A percentile compares a stretch with the other conserved stretches of the same genome.
phyloP scores from a whole-genome alignment of 768 basidiomycete species.

The Sarcodon sp. region DNA sequence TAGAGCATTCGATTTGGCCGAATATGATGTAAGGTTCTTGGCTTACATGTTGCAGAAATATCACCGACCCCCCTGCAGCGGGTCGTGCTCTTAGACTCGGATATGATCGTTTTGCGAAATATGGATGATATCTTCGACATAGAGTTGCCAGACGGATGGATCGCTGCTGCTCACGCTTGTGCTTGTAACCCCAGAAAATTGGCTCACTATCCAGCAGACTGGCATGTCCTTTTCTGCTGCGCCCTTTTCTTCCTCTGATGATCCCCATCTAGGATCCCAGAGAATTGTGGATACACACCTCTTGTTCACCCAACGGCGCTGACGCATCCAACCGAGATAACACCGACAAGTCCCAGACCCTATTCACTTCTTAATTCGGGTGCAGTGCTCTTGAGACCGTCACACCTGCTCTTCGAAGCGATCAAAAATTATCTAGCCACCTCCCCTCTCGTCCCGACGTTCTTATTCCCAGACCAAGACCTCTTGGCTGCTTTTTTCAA shows the following conservation, averaged over 20 bases:
- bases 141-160: slow-evolving; percentile 48
- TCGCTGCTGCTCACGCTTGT: slow-evolving; percentile 85
- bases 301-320: slow-evolving; percentile 31
- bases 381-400: slow-evolving; percentile 76
- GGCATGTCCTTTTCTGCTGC: slow-evolving; percentile 30
- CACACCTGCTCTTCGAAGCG: slow-evolving; percentile 32
- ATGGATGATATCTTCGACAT: slow-evolving; percentile 67
- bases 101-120: slow-evolving; percentile 75
- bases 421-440: slow-evolving; percentile 47
- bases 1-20: slow-evolving; percentile 51
- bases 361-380: slow-evolving; percentile 85
- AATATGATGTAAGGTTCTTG: slow-evolving; percentile 42
- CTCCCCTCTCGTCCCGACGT: slow-evolving; percentile 37
- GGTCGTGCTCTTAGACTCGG: slow-evolving; percentile 72
- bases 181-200: slow-evolving; percentile 87
- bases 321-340: slow-evolving; percentile 29
- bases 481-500: slow-evolving; percentile 71
- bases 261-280: slow-evolving; percentile 58
- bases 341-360: slow-evolving; percentile 46
- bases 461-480: slow-evolving; percentile 89
- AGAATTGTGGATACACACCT: slow-evolving; percentile 75
- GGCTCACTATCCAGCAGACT: slow-evolving; percentile 80
- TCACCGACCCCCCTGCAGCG: slow-evolving; percentile 28
- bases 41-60: background rate
- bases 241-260: background rate